Conservation (phyloP, 768 basidiomycete genomes). For the Sistotremastrum niveocremeum region DNA sequence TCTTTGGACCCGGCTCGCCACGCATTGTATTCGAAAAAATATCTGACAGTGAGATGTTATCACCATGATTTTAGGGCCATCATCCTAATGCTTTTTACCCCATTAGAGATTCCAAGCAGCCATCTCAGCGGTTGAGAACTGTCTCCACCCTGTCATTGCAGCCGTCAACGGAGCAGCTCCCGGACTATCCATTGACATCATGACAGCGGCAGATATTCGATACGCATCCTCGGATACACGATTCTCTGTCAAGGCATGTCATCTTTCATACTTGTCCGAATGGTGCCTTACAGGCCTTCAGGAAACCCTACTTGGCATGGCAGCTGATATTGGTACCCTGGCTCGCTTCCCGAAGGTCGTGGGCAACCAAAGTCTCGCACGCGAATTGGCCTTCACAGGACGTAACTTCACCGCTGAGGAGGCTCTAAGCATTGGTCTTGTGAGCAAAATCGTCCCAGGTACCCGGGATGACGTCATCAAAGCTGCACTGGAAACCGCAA, state of each 20-base stretch:
- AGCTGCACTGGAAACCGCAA: conserved; percentile 54
- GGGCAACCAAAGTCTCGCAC: conserved; percentile 56
- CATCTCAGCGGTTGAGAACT: conserved; percentile 53
- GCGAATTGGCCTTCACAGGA: conserved; percentile 68
- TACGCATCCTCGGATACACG: conserved; percentile 46
- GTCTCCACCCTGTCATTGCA: conserved; percentile 69
- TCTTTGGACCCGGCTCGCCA: conserved; percentile 38
- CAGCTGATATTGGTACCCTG: conserved; percentile 79
- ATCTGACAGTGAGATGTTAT: conserved; percentile 18
- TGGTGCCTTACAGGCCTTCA: conserved; percentile 16
- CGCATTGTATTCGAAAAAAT: conserved; percentile 34
- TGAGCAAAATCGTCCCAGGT: conserved; percentile 60
- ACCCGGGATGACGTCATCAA: conserved; percentile 49
- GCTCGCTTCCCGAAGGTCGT: conserved; percentile 68
- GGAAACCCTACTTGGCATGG: conserved; percentile 82
- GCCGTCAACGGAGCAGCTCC: conserved; percentile 65
- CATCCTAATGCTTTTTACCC: no score
- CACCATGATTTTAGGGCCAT: no score
- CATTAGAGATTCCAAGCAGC: conserved; percentile 47
- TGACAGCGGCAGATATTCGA: conserved; percentile 66
- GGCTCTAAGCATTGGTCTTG: conserved; percentile 55
- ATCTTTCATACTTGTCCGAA: conserved; percentile 5
- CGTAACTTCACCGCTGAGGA: conserved; percentile 56
- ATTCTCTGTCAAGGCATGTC: conserved; percentile 59
- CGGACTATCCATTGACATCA: conserved; percentile 71